A percentile compares a stretch with the other conserved stretches of the same genome.
Evolutionary conservation across 2,329 filamentous ascomycete genomes (phyloP).

Genomic region (Aspergillus sp.): DNA sequence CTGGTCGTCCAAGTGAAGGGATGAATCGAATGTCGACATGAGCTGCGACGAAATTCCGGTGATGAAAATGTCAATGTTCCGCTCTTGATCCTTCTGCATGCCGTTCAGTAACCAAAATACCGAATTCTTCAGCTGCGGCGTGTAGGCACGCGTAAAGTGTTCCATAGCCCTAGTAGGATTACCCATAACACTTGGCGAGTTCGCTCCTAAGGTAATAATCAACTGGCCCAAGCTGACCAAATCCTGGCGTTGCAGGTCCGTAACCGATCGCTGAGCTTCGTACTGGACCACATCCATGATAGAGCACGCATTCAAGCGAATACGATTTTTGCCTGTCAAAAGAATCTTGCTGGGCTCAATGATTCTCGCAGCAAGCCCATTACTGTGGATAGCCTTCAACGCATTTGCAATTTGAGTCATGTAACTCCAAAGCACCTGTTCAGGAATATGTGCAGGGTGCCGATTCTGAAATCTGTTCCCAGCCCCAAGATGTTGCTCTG

Average conservation of each 20-base stretch:
- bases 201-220: slow-evolving; percentile 73
- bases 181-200: slow-evolving; percentile 51
- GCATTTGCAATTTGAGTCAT: slow-evolving; percentile 86
- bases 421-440: slow-evolving; percentile 82
- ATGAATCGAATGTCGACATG: slow-evolving; percentile 66
- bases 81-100: slow-evolving; percentile 56
- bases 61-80: slow-evolving; percentile 68
- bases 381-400: slow-evolving; percentile 74
- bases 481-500: slow-evolving; percentile 61
- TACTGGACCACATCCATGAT: slow-evolving; percentile 85
- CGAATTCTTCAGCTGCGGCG: slow-evolving; percentile 68
- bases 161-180: slow-evolving; percentile 68
- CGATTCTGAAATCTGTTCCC: slow-evolving; percentile 38
- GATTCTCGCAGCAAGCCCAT: slow-evolving; percentile 74
- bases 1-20: slow-evolving; percentile 72
- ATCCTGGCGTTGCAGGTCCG: slow-evolving; percentile 82
- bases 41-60: slow-evolving; percentile 71
- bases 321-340: slow-evolving; percentile 79
- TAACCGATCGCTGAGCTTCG: slow-evolving; percentile 60
- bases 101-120: slow-evolving; percentile 75
- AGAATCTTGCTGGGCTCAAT: slow-evolving; percentile 85
- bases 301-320: slow-evolving; percentile 80
- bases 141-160: slow-evolving; percentile 69
- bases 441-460: slow-evolving; percentile 50
- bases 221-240: slow-evolving; percentile 76